Evolutionary conservation across 2,329 filamentous ascomycete species (phyloP).

Genomic region (Fusarium longipes): DNA sequence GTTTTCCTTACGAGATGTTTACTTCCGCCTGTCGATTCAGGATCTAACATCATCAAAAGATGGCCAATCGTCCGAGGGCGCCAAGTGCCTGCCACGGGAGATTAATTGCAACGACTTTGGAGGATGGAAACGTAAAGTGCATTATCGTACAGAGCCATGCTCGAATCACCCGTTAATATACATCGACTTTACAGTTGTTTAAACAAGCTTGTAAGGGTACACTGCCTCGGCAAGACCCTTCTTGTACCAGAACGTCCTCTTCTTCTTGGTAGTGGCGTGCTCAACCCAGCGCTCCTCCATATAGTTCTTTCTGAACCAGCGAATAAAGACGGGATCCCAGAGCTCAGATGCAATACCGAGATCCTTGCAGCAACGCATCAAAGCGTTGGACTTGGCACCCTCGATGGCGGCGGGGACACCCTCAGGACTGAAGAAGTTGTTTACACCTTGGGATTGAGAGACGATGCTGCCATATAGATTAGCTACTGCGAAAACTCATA

Average conservation of each 20-base stretch:
- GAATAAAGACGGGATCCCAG: conserved; percentile 94
- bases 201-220: conserved; percentile 65
- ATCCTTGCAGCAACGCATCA: conserved; percentile 99
- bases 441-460: conserved; percentile 91
- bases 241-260: conserved; percentile 85
- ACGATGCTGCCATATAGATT: conserved; percentile 72
- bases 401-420: conserved; percentile 94
- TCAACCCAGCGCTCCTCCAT: conserved; percentile 90
- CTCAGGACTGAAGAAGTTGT: conserved; percentile 90
- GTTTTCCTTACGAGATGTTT: no score
- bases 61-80: no score
- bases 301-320: conserved; percentile 79
- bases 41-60: no score
- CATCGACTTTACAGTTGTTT: no score
- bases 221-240: conserved; percentile 79
- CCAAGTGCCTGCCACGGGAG: no score
- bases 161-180: no score
- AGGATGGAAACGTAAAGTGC: no score
- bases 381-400: conserved; percentile 95
- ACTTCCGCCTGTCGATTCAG: no score
- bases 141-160: no score
- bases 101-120: no score
- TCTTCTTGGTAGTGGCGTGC: conserved; percentile 87
- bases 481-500: background rate
- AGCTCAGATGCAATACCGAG: conserved; percentile 93